Percentiles rank a stretch among this genome's conserved stretches.
Conservation (phyloP, 2,329 filamentous ascomycete species). For the Blastomyces gilchristii region DNA sequence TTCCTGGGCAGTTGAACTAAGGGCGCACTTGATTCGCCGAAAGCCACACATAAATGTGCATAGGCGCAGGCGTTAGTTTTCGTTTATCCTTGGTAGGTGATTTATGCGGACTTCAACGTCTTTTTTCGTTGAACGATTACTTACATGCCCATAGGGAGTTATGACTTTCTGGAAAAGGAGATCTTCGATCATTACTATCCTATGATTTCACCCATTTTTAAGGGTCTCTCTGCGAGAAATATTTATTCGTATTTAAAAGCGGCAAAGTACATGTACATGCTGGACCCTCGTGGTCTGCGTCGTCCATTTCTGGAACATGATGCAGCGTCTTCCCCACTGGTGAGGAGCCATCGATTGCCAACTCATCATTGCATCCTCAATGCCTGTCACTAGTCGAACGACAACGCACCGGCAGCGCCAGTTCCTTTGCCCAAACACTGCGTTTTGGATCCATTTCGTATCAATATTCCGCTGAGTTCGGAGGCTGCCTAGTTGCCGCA, state of each 20-base stretch:
- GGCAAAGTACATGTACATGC: constrained; percentile 7
- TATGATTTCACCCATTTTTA: constrained; percentile 4
- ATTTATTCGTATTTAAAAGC: constrained; percentile 1
- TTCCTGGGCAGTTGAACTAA: neutral
- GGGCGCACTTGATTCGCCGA: neutral
- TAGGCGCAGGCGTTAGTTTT: neutral
- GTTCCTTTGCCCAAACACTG: constrained; percentile 1
- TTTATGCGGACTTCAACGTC: neutral
- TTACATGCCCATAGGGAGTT: neutral
- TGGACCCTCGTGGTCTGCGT: constrained; percentile 16
- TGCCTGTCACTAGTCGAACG: constrained; percentile 24
- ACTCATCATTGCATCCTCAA: constrained; percentile 63
- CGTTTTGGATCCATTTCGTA: constrained; percentile 3
- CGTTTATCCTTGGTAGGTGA: neutral
- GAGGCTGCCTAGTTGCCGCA: neutral
- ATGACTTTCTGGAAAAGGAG: neutral
- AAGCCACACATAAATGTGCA: neutral
- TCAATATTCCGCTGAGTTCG: neutral
- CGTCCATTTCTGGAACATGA: constrained; percentile 31
- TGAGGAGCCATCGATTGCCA: constrained; percentile 57
- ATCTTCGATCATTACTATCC: constrained; percentile 1
- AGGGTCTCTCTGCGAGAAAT: constrained; percentile 4
- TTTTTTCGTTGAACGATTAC: constrained; percentile 2
- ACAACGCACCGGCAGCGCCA: constrained; percentile 14
- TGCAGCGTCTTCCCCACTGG: constrained; percentile 39